These are phyloP conservation scores for Umbelopsis vinacea DNA, from an alignment of 192 early-diverging fungal species.

Conservation along the genomic window DNA sequence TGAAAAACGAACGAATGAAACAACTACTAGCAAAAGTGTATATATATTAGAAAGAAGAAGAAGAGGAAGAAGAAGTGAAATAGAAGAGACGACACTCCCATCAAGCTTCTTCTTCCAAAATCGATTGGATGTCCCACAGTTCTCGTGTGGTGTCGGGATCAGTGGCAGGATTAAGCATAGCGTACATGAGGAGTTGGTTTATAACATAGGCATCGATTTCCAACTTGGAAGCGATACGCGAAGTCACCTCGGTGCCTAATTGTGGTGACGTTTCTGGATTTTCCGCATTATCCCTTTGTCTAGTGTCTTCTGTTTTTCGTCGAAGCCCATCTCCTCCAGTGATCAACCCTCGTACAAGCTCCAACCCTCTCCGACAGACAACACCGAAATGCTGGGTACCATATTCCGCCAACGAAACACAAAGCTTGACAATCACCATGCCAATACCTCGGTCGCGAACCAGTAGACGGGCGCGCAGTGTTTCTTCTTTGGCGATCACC, in stretches of 20 bases:
- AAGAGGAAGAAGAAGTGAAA: slow-evolving; percentile 4
- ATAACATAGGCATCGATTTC: slow-evolving; percentile 31
- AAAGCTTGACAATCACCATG: slow-evolving; percentile 39
- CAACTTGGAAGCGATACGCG: slow-evolving; percentile 20
- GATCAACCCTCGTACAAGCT: slow-evolving; percentile 34
- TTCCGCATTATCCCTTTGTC: not conserved
- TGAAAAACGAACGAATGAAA: not conserved
- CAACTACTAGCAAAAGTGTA: not conserved
- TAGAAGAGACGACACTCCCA: not conserved
- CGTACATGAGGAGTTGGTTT: slow-evolving; percentile 32
- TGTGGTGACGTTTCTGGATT: slow-evolving; percentile 8
- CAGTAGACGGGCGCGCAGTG: slow-evolving; percentile 25
- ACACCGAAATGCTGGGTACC: slow-evolving; percentile 40
- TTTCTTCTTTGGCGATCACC: slow-evolving; percentile 32
- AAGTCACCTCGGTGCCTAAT: not conserved
- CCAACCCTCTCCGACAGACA: slow-evolving; percentile 36
- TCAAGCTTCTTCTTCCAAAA: slow-evolving; percentile 35
- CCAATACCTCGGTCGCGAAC: slow-evolving; percentile 30
- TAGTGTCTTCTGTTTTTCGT: slow-evolving; percentile 17
- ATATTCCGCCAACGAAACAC: slow-evolving; percentile 36
- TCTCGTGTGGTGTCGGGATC: slow-evolving; percentile 34
- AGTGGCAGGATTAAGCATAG: slow-evolving; percentile 36
- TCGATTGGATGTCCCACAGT: slow-evolving; percentile 32
- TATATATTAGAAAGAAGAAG: slow-evolving; percentile 11
- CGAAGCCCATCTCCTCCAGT: slow-evolving; percentile 33